Conservation (phyloP, 1,284 basidiomycete species). For the Ustilago crameri region DNA sequence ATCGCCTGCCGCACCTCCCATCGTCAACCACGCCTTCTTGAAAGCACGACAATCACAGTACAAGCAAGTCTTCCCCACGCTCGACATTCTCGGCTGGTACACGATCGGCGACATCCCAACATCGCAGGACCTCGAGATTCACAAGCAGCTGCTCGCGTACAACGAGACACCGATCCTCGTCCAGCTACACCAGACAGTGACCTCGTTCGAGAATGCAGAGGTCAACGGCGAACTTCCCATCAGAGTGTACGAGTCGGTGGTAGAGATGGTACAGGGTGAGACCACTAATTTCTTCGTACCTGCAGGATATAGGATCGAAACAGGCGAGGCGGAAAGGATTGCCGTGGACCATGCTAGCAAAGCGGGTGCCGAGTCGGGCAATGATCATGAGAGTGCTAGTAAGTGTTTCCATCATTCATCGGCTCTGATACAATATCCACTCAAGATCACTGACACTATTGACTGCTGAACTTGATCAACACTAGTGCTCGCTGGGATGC, state of each 20-base stretch:
- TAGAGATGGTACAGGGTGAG: constrained; percentile 52
- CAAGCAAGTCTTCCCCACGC: constrained; percentile 95
- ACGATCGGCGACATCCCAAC: constrained; percentile 81
- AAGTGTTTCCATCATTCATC: constrained; percentile 22
- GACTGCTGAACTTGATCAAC: too few relatives aligned
- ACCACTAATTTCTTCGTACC: constrained; percentile 75
- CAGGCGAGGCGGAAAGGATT: constrained; percentile 96
- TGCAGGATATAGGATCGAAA: constrained; percentile 86
- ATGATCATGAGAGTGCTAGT: constrained; percentile 72
- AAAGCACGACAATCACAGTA: constrained; percentile 88
- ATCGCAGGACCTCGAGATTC: constrained; percentile 79
- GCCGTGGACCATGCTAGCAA: constrained; percentile 95
- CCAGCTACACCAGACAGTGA: constrained; percentile 69
- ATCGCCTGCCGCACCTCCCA: constrained; percentile 1
- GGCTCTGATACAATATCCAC: neutral
- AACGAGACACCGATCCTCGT: constrained; percentile 71
- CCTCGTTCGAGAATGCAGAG: constrained; percentile 33
- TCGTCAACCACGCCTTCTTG: constrained; percentile 73
- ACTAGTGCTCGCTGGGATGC: constrained; percentile 90
- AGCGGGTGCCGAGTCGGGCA: constrained; percentile 78
- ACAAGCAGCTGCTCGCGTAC: constrained; percentile 76
- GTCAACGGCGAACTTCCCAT: constrained; percentile 55
- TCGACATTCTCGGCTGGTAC: constrained; percentile 98
- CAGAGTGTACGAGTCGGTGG: constrained; percentile 55
- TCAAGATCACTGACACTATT: too few relatives aligned